Evolutionary conservation across 2,329 filamentous ascomycete genomes (phyloP), one percentile per base, ranked within the genome.

Genomic region (Pseudopyrenochaeta lycopersici): DNA sequence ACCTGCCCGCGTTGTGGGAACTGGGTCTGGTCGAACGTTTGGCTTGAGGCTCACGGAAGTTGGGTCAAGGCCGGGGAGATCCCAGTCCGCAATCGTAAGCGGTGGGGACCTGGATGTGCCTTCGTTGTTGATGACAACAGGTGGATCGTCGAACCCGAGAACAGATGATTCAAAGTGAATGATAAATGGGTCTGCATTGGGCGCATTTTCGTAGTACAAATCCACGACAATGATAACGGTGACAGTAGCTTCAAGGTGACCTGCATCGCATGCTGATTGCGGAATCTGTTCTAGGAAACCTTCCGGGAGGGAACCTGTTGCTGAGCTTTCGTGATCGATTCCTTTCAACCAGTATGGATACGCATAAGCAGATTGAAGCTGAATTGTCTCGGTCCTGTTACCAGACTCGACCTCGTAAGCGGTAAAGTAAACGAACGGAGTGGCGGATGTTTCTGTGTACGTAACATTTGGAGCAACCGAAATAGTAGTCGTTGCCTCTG

Each of bases 141-240:
- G 39, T 9, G 51, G 41, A n/a, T 64, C 58, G 7, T 66, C 62
- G 29, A 68, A 73, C 1, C 71, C 71, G n/a, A 62, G 45, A 6
- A 56, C 70, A 4, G 64, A 58, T 4, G 64, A 67, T 51, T 75
- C 72, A 29, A 70, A 57, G 38, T 72, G 72, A 29, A 70, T 50
- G 27, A 72, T 44, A 35, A 70, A 62, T 2, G 70, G 69, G n/a
- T 52, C 50, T 1, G 54, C 45, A 20, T 41, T 33, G 2, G 57
- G 56, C 10, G 30, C 23, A 27, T 66, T 60, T 27, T 63, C 59
- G 36, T 79, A 76, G 10, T 72, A 70, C 20, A 77, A 56, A 40
- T 79, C 67, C 7, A 81, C 73, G 4, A 81, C 70, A 5, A 80
- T 66, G 4, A 80, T 60, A 4, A 81, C 76, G 1, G 76, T 80